phyloP scores from a whole-genome alignment of 164 flowering plant genomes.

The Houttuynia cordata region DNA sequence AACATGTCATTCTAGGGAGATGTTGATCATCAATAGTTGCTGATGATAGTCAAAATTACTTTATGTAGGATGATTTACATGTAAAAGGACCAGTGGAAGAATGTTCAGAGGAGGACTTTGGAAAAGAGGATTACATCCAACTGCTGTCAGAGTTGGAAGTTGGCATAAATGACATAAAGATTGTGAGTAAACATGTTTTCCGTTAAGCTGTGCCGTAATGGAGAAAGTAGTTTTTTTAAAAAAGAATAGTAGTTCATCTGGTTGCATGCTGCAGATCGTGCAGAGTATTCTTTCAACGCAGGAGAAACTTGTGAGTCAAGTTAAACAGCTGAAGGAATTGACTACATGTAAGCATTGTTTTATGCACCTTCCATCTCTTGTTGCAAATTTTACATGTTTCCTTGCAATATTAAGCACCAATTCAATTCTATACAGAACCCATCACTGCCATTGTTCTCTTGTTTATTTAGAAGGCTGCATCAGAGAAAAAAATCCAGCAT shows the following conservation, averaged over 20 bases:
- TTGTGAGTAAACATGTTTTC: constrained; percentile 15
- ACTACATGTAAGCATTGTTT: constrained; percentile 17
- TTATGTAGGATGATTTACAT: neutral
- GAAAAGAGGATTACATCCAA: neutral
- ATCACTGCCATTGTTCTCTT: too few species aligned
- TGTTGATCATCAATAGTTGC: neutral
- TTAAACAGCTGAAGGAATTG: constrained; percentile 24
- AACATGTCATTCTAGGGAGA: neutral
- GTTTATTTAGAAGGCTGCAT: too few species aligned
- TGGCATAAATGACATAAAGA: constrained; percentile 28
- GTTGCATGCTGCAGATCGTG: constrained; percentile 19
- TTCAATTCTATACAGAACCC: too few species aligned
- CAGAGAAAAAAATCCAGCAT: too few species aligned
- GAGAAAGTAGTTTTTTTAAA: too few species aligned
- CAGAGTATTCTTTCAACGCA: constrained; percentile 12
- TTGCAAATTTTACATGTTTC: too few species aligned
- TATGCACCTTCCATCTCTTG: neutral
- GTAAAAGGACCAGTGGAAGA: neutral
- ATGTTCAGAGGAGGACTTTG: constrained; percentile 4
- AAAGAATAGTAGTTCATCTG: too few species aligned
- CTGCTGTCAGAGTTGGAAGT: constrained; percentile 17
- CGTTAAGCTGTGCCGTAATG: neutral
- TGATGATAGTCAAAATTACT: neutral
- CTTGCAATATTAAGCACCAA: too few species aligned
- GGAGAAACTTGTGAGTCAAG: constrained; percentile 20